A percentile compares a stretch with the other conserved stretches of the same genome.
Evolutionary conservation across 371 early-diverging fungal genomes (phyloP).

Genomic region (Chytridiales sp.): DNA sequence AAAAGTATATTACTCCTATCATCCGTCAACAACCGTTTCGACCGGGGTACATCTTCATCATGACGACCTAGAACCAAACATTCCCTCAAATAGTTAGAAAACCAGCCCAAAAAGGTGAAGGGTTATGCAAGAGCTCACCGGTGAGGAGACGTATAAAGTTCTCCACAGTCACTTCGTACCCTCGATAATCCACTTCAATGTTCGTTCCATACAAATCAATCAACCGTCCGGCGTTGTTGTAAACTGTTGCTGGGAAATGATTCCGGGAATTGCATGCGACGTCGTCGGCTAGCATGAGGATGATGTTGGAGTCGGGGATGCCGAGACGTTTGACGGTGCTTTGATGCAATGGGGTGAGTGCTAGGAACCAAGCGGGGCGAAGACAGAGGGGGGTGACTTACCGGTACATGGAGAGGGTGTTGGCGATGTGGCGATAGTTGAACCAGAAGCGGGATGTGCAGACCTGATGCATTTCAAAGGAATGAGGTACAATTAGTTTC

Average conservation of each 20-base stretch:
- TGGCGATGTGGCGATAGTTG: conserved; percentile 86
- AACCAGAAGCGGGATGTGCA: conserved; percentile 98
- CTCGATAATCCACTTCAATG: conserved; percentile 96
- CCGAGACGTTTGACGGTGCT: conserved; percentile 97
- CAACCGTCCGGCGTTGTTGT: conserved; percentile 76
- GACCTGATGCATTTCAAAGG: conserved; percentile 58
- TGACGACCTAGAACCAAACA: conserved; percentile 38
- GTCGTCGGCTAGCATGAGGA: conserved; percentile 97
- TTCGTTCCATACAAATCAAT: conserved; percentile 91
- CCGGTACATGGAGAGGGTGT: conserved; percentile 88
- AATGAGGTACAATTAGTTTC: background rate
- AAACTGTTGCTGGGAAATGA: conserved; percentile 87
- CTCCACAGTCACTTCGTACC: conserved; percentile 97
- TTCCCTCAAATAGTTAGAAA: background rate
- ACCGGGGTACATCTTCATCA: conserved; percentile 55
- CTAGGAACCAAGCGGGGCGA: background rate
- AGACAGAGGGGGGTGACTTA: background rate
- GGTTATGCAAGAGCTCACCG: conserved; percentile 45
- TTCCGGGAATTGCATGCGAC: conserved; percentile 96
- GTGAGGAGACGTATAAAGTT: conserved; percentile 94
- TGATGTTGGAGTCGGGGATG: conserved; percentile 96
- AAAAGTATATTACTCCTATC: conserved; percentile 92
- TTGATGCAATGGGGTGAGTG: conserved; percentile 62
- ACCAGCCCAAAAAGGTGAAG: background rate
- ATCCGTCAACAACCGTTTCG: conserved; percentile 90